Percentiles rank a stretch among this genome's conserved stretches.
These are phyloP conservation scores for Jatropha curcas DNA, from an alignment of 345 rosid species.

Conservation along the genomic window DNA sequence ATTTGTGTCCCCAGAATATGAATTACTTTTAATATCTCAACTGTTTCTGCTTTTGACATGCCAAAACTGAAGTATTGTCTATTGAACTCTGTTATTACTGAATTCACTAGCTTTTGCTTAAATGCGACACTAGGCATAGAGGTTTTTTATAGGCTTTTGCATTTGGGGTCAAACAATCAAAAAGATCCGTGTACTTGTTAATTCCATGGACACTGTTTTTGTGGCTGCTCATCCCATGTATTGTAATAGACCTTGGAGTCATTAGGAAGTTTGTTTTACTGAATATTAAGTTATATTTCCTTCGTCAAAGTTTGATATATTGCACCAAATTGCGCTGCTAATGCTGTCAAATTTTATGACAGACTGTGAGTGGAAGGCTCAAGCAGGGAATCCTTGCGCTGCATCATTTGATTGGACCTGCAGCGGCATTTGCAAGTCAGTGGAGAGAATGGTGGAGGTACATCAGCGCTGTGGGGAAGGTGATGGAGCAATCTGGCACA, in stretches of 20 bases:
- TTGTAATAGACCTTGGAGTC: neutral
- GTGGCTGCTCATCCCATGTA: neutral
- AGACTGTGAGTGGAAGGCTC: conserved; percentile 43
- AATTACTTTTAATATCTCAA: neutral
- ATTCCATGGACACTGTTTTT: no score
- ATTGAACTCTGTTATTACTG: no score
- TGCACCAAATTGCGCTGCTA: neutral
- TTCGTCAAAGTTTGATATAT: neutral
- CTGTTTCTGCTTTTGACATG: neutral
- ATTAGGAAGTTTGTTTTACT: neutral
- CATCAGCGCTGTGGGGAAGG: conserved; percentile 40
- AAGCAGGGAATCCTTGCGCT: conserved; percentile 37
- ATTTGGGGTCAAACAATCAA: no score
- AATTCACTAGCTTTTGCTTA: neutral
- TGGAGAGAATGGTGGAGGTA: conserved; percentile 36
- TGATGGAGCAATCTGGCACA: conserved; percentile 65
- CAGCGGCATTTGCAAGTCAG: conserved; percentile 41
- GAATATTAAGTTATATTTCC: neutral
- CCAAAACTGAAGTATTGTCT: no score
- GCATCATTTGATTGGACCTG: conserved; percentile 42
- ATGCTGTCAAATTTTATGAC: conserved; percentile 1
- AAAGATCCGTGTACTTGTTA: no score
- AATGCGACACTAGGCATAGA: no score
- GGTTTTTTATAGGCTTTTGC: no score
- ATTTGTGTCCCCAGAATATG: neutral